Evolutionary conservation across 306 rosid species (phyloP).

Genomic region (Cucumis cinereus): DNA sequence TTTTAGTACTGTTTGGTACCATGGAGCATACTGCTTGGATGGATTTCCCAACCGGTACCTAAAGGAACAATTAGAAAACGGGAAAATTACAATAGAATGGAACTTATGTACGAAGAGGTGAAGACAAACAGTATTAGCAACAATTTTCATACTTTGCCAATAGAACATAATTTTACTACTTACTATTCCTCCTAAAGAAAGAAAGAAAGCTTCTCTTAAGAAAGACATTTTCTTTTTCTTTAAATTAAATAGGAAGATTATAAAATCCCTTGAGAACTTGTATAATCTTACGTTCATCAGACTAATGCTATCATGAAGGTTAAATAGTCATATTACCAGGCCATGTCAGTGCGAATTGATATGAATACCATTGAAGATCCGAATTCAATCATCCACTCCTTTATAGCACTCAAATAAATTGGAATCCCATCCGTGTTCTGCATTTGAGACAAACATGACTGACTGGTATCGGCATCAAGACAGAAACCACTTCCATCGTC

Average conservation of each 20-base stretch:
- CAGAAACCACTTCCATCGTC: constrained; percentile 86
- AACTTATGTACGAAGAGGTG: background rate
- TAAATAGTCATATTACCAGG: constrained; percentile 50
- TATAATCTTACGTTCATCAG: background rate
- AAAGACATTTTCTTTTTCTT: background rate
- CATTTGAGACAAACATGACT: constrained; percentile 36
- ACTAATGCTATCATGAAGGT: background rate
- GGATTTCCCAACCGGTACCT: constrained; percentile 97
- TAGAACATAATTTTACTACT: background rate
- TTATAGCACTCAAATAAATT: constrained; percentile 73
- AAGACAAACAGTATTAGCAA: background rate
- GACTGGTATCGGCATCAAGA: constrained; percentile 52
- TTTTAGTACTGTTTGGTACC: constrained; percentile 75
- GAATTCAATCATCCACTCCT: constrained; percentile 96
- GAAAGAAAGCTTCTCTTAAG: background rate
- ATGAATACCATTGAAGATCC: constrained; percentile 79
- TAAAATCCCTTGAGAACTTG: background rate
- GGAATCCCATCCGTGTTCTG: constrained; percentile 71
- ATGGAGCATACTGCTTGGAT: constrained; percentile 78
- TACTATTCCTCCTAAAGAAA: background rate
- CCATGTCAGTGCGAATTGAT: constrained; percentile 86
- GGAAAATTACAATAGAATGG: background rate
- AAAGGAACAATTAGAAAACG: constrained; percentile 11
- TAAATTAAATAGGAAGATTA: background rate
- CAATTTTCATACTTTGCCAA: background rate